Base-by-base conservation (phyloP, 345 rosid species). In the Brassica juncea region DNA sequence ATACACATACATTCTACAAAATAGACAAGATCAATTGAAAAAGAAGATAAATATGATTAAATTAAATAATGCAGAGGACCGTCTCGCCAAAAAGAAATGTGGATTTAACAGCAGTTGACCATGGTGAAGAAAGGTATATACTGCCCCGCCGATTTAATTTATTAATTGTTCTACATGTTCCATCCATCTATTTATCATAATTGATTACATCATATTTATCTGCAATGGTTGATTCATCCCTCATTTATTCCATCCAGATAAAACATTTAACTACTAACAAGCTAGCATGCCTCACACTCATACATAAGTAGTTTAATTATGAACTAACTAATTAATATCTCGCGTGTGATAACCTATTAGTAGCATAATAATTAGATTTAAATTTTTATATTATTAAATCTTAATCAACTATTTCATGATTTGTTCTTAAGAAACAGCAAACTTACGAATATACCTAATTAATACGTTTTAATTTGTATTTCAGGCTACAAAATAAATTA, bases 61-160 rank as follows among this genome's bases (percentile, higher is more conserved):
- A 63, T 25, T 62, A 25, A 30, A 60, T 27, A 52, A 34, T 64
- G 71, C 71, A 77, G 81, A 70, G 80, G 49, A 11, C 55, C 2
- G 4, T 25, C 16, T 16, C 3, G 66, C 62, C 71, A 16, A 27
- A 7, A 47, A 34, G 25, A 12, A 42, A 34, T 62, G 55, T 1
- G 70, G 64, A 8, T 70, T 21, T 34, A 69, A 10, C 3, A 31
- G 57, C 47, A 71, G 8, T 9, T 58, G 19, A 57, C 42, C 25
- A 0, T 27, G 49, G 2, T 49, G 16, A 63, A 32, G 9, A 66
- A 28, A 78, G 81, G 81, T 78, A 12, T 52, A 47, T 34, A 54
- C 34, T 54, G 11, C 52, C 4, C 37, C 39, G 10, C 25, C 19
- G 21, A 32, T 10, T 2, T 52, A 4, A 4, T 15, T 62, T 15